Evolutionary conservation across 192 early-diverging fungal genomes (phyloP).

Genomic region (Entophlyctis luteolus): DNA sequence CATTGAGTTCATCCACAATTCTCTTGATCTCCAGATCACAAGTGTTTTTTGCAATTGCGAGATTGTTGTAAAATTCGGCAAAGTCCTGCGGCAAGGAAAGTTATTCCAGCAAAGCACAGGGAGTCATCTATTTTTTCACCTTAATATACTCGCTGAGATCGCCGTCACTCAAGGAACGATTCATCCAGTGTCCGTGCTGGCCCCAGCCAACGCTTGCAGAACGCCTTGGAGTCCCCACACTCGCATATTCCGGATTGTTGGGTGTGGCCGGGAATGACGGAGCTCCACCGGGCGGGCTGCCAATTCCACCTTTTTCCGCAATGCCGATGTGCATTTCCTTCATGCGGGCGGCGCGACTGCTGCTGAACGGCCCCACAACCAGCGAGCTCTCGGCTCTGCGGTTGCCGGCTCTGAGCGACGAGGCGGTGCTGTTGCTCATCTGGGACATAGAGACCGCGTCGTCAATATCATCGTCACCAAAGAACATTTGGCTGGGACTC

Average conservation of each 20-base stretch:
- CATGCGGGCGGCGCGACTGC: too few relatives aligned
- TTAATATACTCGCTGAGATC: constrained; percentile 39
- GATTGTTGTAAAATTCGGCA: constrained; percentile 42
- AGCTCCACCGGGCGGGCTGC: constrained; percentile 3
- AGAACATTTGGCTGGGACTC: too few relatives aligned
- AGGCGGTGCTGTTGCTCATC: too few relatives aligned
- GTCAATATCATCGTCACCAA: too few relatives aligned
- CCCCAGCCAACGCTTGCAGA: not conserved
- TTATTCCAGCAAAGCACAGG: not conserved
- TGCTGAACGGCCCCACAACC: too few relatives aligned
- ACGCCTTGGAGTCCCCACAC: not conserved
- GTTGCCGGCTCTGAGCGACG: too few relatives aligned
- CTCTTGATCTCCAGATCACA: constrained; percentile 61
- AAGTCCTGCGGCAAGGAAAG: constrained; percentile 40
- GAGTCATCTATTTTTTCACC: not conserved
- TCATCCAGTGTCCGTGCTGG: not conserved
- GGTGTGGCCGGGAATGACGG: not conserved
- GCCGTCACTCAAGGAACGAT: constrained; percentile 41
- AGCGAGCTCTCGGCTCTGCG: too few relatives aligned
- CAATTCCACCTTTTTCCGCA: not conserved
- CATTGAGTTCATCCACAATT: constrained; percentile 64
- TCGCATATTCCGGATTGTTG: not conserved
- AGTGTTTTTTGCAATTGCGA: constrained; percentile 43
- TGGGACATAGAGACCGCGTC: too few relatives aligned
- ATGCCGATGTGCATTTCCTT: too few relatives aligned